Percentiles rank a stretch among this genome's conserved stretches.
Conservation (phyloP, 2,329 filamentous ascomycete species). For the Saccharata proteae region DNA sequence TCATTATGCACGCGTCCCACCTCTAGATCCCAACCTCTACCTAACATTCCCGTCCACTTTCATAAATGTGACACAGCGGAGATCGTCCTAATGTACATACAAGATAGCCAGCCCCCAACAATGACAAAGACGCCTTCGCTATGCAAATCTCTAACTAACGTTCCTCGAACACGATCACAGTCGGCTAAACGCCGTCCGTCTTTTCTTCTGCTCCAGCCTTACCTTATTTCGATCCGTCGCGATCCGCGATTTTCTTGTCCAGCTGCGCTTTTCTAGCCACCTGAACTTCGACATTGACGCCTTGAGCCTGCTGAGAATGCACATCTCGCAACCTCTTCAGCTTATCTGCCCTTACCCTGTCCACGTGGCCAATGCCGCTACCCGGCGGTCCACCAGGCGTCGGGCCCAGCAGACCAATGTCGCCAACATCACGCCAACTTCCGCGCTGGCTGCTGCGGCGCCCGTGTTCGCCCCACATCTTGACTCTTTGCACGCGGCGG, state of each 20-base stretch:
- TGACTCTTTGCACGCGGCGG: constrained; percentile 73
- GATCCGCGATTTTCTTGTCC: not conserved
- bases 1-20: too few species aligned
- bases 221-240: too few species aligned
- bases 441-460: not conserved
- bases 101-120: too few species aligned
- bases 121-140: too few species aligned
- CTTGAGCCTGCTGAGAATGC: constrained; percentile 4
- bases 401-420: not conserved
- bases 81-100: too few species aligned
- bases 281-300: constrained; percentile 4
- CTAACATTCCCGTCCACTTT: too few species aligned
- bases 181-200: too few species aligned
- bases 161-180: too few species aligned
- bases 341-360: constrained; percentile 3
- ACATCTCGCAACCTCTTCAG: constrained; percentile 2
- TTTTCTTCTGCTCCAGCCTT: too few species aligned
- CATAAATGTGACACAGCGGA: too few species aligned
- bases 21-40: too few species aligned
- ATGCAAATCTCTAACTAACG: too few species aligned
- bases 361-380: not conserved
- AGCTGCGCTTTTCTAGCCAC: constrained; percentile 1
- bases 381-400: not conserved
- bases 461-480: constrained; percentile 58
- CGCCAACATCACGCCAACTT: constrained; percentile 8